Conservation (phyloP, 2,329 filamentous ascomycete genomes). For the Cladophialophora carrionii region DNA sequence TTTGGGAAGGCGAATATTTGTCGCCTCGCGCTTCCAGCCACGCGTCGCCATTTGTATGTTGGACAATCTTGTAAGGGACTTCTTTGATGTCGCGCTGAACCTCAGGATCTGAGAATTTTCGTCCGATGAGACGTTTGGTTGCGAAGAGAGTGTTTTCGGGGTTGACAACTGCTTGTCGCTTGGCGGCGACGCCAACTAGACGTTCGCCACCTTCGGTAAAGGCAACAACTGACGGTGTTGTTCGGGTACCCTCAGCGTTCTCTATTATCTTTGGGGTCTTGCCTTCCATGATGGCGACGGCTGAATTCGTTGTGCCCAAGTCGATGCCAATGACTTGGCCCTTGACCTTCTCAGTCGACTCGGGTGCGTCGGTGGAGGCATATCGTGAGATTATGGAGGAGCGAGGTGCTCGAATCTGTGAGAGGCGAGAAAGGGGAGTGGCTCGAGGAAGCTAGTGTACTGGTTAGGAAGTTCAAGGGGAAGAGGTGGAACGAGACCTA, state of each 20-base stretch:
- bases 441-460: slow-evolving; percentile 73
- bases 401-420: slow-evolving; percentile 70
- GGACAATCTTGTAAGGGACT: slow-evolving; percentile 97
- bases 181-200: slow-evolving; percentile 93
- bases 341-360: slow-evolving; percentile 77
- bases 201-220: slow-evolving; percentile 96
- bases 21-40: slow-evolving; percentile 93
- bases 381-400: slow-evolving; percentile 75
- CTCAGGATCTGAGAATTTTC: slow-evolving; percentile 92
- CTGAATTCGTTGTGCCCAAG: slow-evolving; percentile 97
- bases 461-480: slow-evolving; percentile 27
- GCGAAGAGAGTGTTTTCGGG: slow-evolving; percentile 98
- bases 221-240: slow-evolving; percentile 91
- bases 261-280: slow-evolving; percentile 95
- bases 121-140: slow-evolving; percentile 97
- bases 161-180: slow-evolving; percentile 98
- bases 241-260: slow-evolving; percentile 93
- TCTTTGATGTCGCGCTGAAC: slow-evolving; percentile 97
- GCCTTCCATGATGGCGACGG: slow-evolving; percentile 96
- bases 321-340: slow-evolving; percentile 98
- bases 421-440: slow-evolving; percentile 68
- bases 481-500: slow-evolving; percentile 54
- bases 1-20: slow-evolving; percentile 97
- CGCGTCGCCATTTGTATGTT: slow-evolving; percentile 94
- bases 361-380: slow-evolving; percentile 68